Percentiles rank a stretch among this genome's conserved stretches.
phyloP scores from a whole-genome alignment of 176 grass and related monocot species.

The Carex scoparia region DNA sequence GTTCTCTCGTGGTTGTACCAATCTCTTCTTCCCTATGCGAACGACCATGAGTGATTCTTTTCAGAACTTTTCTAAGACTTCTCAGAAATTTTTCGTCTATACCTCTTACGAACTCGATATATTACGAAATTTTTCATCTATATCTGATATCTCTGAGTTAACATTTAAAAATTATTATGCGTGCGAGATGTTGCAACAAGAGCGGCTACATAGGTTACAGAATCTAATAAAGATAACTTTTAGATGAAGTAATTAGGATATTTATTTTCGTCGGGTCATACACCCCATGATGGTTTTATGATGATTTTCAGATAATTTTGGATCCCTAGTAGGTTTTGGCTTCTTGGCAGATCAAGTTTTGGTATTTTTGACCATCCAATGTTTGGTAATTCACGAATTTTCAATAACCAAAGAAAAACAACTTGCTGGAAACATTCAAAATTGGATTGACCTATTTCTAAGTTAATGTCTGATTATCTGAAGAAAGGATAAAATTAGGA shows the following conservation, averaged over 20 bases:
- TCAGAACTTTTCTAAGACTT: too few species aligned
- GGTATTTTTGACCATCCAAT: neutral
- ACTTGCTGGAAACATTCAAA: neutral
- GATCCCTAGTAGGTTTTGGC: neutral
- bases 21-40: too few species aligned
- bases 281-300: too few species aligned
- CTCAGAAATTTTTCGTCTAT: too few species aligned
- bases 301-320: neutral
- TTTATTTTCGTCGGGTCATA: too few species aligned
- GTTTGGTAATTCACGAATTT: neutral
- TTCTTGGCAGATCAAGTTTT: neutral
- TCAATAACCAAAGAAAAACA: neutral
- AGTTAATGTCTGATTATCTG: neutral
- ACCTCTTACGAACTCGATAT: too few species aligned
- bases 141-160: neutral
- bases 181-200: too few species aligned
- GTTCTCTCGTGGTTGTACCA: too few species aligned
- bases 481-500: neutral
- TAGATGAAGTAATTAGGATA: too few species aligned
- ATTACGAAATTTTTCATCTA: neutral
- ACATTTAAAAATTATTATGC: neutral
- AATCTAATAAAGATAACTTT: too few species aligned
- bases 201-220: too few species aligned
- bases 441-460: neutral
- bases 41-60: too few species aligned